Conservation (phyloP, 208 protist species). For the Porcisia deanei region DNA sequence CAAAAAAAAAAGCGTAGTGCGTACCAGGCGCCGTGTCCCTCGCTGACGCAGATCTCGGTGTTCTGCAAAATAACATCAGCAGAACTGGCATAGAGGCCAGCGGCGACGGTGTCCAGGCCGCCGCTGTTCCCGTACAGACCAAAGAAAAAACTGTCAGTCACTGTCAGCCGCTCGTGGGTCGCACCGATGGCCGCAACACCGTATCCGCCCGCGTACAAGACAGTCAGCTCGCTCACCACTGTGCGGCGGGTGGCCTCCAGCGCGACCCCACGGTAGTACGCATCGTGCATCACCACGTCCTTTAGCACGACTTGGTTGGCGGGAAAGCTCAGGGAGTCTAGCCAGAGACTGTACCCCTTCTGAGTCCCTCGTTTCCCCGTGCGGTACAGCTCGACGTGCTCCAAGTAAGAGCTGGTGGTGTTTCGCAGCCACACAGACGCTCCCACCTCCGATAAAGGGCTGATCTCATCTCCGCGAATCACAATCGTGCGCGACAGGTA, state of each 20-base stretch:
- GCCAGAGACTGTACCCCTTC: conserved; percentile 34
- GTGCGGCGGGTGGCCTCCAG: conserved; percentile 35
- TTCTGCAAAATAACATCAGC: conserved; percentile 24
- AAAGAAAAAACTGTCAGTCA: conserved; percentile 24
- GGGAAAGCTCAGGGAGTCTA: conserved; percentile 18
- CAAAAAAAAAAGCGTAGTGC: conserved; percentile 36
- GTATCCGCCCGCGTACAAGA: conserved; percentile 32
- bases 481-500: conserved; percentile 56
- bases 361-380: conserved; percentile 42
- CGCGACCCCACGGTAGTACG: conserved; percentile 44
- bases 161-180: conserved; percentile 14
- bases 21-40: conserved; percentile 43
- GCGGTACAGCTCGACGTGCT: conserved; percentile 42
- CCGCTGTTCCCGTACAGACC: conserved; percentile 20
- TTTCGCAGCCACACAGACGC: conserved; percentile 20
- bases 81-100: conserved; percentile 33
- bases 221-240: conserved; percentile 17
- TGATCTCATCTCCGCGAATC: conserved; percentile 49
- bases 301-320: conserved; percentile 21
- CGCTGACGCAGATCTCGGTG: conserved; percentile 27
- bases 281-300: conserved; percentile 31
- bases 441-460: conserved; percentile 28
- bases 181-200: conserved; percentile 36
- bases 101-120: conserved; percentile 29
- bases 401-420: conserved; percentile 17